These are phyloP conservation scores for Sclerotinia subarctica DNA, from an alignment of 2,329 filamentous ascomycete species.

Conservation along the genomic window DNA sequence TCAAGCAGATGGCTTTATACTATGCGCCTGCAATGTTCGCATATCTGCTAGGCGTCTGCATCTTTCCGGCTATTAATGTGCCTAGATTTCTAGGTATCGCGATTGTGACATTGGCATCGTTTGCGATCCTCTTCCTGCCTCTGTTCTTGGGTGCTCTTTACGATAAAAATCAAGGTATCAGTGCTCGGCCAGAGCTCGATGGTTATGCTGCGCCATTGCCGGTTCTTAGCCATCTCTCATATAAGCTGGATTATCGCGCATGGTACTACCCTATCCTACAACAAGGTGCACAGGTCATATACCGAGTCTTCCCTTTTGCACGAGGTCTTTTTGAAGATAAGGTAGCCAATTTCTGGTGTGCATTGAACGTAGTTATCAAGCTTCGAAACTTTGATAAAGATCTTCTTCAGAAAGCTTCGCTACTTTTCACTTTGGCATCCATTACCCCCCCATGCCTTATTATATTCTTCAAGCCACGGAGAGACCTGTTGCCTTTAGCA, in stretches of 20 bases:
- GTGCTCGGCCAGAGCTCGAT: conserved; percentile 54
- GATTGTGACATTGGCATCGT: conserved; percentile 67
- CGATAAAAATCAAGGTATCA: conserved; percentile 62
- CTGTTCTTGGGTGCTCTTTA: conserved; percentile 69
- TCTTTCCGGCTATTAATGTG: conserved; percentile 67
- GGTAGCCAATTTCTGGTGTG: conserved; percentile 97
- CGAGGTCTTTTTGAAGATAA: conserved; percentile 98
- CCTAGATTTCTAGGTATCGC: conserved; percentile 72
- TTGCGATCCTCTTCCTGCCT: conserved; percentile 72
- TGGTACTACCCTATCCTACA: conserved; percentile 72
- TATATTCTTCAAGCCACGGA: conserved; percentile 74
- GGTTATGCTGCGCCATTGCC: conserved; percentile 61
- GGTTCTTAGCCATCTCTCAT: conserved; percentile 55
- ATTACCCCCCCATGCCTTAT: conserved; percentile 78
- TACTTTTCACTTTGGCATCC: conserved; percentile 69
- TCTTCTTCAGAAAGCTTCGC: conserved; percentile 71
- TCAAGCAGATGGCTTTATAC: conserved; percentile 99
- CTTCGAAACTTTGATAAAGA: conserved; percentile 69
- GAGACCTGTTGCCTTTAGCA: conserved; percentile 72
- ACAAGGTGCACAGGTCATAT: conserved; percentile 77
- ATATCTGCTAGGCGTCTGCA: conserved; percentile 81
- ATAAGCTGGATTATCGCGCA: conserved; percentile 60
- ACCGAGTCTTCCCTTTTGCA: conserved; percentile 93
- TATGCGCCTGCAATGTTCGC: conserved; percentile 92
- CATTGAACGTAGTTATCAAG: conserved; percentile 85